phyloP scores from a whole-genome alignment of 805 yeast genomes.

The Clavispora carvajalis region DNA sequence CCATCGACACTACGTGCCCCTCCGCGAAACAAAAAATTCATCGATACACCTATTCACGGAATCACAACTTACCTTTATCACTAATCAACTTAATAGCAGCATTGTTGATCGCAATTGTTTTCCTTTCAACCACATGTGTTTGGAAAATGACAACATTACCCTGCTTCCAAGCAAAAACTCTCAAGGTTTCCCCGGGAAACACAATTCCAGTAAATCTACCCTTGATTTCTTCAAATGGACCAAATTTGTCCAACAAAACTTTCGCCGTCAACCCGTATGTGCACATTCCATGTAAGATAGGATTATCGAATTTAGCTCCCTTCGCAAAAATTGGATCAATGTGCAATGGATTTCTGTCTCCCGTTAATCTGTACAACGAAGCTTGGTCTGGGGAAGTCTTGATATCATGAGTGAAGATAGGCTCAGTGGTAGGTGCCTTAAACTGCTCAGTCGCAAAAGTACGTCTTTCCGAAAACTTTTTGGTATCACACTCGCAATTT shows the following conservation, averaged over 20 bases:
- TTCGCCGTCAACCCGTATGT: slow-evolving; percentile 80
- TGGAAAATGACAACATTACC: slow-evolving; percentile 72
- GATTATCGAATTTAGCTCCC: slow-evolving; percentile 77
- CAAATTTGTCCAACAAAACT: slow-evolving; percentile 71
- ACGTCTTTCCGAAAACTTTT: slow-evolving; percentile 43
- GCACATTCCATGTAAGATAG: slow-evolving; percentile 91
- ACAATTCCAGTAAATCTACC: slow-evolving; percentile 88
- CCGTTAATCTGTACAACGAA: slow-evolving; percentile 83
- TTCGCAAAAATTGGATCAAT: slow-evolving; percentile 88
- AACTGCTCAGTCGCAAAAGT: slow-evolving; percentile 61
- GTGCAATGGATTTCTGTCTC: slow-evolving; percentile 93
- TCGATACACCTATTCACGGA: slow-evolving; percentile 1
- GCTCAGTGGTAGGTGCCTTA: slow-evolving; percentile 52
- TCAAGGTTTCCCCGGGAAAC: slow-evolving; percentile 88
- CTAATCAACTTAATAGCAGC: slow-evolving; percentile 68
- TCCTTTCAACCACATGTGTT: slow-evolving; percentile 74
- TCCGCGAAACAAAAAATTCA: slow-evolving; percentile 4
- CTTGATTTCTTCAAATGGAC: slow-evolving; percentile 78
- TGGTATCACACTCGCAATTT: slow-evolving; percentile 57
- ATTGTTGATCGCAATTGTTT: slow-evolving; percentile 71
- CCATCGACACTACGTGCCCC: too few species aligned
- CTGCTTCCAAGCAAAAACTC: slow-evolving; percentile 78
- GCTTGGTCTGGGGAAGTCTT: slow-evolving; percentile 71
- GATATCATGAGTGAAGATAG: slow-evolving; percentile 61
- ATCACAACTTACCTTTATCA: slow-evolving; percentile 37